These are phyloP conservation scores for Diaporthe sp. DNA, from an alignment of 2,329 filamentous ascomycete species.

Conservation along the genomic window DNA sequence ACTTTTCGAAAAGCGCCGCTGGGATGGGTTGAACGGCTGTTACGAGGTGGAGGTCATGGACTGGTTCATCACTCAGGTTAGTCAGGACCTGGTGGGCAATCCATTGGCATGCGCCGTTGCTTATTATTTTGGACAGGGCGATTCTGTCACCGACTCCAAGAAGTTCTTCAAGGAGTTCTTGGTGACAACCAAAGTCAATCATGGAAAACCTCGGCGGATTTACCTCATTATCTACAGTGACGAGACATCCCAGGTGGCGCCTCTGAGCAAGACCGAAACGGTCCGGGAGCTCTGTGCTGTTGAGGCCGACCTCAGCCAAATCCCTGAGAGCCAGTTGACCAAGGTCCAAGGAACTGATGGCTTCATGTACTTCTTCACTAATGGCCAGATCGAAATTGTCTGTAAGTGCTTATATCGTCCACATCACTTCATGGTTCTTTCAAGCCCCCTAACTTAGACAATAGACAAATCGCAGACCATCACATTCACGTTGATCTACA, in stretches of 20 bases:
- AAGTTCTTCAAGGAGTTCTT: background rate
- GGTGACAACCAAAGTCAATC: conserved; percentile 20
- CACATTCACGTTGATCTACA: background rate
- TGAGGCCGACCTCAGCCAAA: conserved; percentile 25
- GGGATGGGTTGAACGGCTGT: conserved; percentile 55
- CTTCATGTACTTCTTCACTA: conserved; percentile 14
- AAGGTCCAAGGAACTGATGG: conserved; percentile 18
- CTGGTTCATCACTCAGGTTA: conserved; percentile 59
- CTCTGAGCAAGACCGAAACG: conserved; percentile 12
- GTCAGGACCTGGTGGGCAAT: background rate
- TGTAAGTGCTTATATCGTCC: background rate
- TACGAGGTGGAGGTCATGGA: conserved; percentile 57
- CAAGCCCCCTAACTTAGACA: background rate
- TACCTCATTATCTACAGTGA: conserved; percentile 5
- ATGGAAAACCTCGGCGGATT: conserved; percentile 6
- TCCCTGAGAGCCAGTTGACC: conserved; percentile 19
- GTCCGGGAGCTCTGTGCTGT: conserved; percentile 21
- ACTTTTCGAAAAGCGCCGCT: conserved; percentile 51
- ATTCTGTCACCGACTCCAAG: conserved; percentile 7
- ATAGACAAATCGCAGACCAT: conserved; percentile 1
- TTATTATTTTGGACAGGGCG: background rate
- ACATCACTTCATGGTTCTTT: background rate
- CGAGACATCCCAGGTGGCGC: conserved; percentile 8
- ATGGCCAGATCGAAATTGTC: conserved; percentile 6
- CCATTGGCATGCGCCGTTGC: background rate